A percentile compares a stretch with the other conserved stretches of the same genome.
phyloP scores from a whole-genome alignment of 345 rosid species.

The Brassica nigra region DNA sequence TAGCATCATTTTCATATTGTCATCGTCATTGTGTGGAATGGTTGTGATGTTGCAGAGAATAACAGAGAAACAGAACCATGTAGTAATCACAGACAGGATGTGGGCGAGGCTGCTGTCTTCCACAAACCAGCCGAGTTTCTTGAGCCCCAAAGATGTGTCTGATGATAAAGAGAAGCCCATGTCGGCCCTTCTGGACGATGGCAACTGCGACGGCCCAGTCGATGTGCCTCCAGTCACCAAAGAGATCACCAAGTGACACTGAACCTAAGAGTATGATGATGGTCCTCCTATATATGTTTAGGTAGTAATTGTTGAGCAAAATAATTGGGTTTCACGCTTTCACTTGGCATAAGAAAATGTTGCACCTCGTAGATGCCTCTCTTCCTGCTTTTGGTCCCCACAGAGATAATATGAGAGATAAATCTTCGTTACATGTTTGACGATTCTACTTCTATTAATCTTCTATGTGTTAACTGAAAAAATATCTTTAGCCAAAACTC shows the following conservation, averaged over 20 bases:
- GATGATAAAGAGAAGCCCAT: conserved; percentile 30
- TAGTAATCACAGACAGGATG: conserved; percentile 76
- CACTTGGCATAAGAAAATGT: background rate
- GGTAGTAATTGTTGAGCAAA: background rate
- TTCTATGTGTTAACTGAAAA: too few relatives aligned
- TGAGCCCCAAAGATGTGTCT: conserved; percentile 38
- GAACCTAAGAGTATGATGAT: background rate
- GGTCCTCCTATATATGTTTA: background rate
- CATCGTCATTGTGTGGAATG: background rate
- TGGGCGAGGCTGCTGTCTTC: conserved; percentile 82
- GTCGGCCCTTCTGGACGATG: conserved; percentile 35
- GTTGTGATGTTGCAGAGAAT: conserved; percentile 49
- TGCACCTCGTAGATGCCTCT: background rate
- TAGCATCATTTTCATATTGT: background rate
- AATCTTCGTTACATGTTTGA: too few relatives aligned
- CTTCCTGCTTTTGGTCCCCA: background rate
- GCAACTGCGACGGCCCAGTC: conserved; percentile 33
- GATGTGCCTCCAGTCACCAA: conserved; percentile 39
- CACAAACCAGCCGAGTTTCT: conserved; percentile 82
- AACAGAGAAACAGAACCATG: conserved; percentile 63
- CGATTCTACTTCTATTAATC: too few relatives aligned
- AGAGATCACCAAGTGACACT: conserved; percentile 32
- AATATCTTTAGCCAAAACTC: too few relatives aligned
- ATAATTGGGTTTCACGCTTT: background rate
- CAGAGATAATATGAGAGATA: too few relatives aligned